These are phyloP conservation scores for Tolypocladium guangdongense DNA, from an alignment of 2,329 filamentous ascomycete genomes.

Conservation along the genomic window DNA sequence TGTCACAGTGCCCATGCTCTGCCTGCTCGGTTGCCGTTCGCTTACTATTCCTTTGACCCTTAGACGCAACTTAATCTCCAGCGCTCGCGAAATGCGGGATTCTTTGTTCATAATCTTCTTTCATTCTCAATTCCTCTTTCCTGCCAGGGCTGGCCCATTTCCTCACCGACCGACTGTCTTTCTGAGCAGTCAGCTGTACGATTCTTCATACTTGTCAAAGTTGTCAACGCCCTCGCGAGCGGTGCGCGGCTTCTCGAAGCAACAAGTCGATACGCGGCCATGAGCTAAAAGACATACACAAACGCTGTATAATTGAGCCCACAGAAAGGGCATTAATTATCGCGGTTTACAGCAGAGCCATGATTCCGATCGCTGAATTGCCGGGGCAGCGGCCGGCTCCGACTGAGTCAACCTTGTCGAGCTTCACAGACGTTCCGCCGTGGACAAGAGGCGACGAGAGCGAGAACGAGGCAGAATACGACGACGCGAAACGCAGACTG, in stretches of 20 bases:
- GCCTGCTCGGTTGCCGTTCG: not conserved
- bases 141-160: not conserved
- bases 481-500: not conserved
- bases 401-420: not conserved
- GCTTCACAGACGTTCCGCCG: slow-evolving; percentile 5
- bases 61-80: not conserved
- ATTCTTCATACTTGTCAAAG: not conserved
- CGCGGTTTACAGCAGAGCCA: not conserved
- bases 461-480: slow-evolving; percentile 1
- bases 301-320: not conserved
- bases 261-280: slow-evolving; percentile 1
- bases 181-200: not conserved
- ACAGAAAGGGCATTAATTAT: not conserved
- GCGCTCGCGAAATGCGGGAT: not conserved
- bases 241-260: not conserved
- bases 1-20: not conserved
- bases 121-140: not conserved
- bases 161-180: not conserved
- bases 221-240: not conserved
- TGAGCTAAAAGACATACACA: not conserved
- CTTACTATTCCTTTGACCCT: not conserved
- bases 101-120: not conserved
- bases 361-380: not conserved
- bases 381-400: slow-evolving; percentile 3
- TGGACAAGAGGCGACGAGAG: slow-evolving; percentile 18